Percentiles rank a stretch among this genome's conserved stretches.
These are phyloP conservation scores for Rubia yunnanensis DNA, from an alignment of 257 asterid species.

Conservation along the genomic window DNA sequence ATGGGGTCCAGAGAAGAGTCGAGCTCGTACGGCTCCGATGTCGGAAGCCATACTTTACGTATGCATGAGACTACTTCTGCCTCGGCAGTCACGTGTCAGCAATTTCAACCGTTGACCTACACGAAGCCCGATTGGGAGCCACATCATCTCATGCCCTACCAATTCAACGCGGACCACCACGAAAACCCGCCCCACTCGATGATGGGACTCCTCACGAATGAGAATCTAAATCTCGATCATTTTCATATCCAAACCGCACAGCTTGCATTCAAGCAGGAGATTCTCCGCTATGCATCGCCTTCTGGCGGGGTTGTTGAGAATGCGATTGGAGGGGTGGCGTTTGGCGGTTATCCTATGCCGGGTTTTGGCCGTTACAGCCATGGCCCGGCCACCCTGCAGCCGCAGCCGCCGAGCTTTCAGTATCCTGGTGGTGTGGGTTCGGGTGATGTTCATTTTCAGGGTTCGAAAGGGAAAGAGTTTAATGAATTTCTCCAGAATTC, in stretches of 20 bases:
- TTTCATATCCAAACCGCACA: not conserved
- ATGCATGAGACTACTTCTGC: too few species aligned
- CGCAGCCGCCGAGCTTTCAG: not conserved
- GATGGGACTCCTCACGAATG: not conserved
- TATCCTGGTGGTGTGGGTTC: not conserved
- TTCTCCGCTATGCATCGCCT: not conserved
- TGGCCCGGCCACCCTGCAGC: not conserved
- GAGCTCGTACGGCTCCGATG: not conserved
- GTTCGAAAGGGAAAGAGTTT: not conserved
- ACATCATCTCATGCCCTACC: not conserved
- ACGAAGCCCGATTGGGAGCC: not conserved
- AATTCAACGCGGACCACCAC: not conserved
- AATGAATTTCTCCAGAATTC: not conserved
- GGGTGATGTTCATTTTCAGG: not conserved
- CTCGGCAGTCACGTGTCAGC: not conserved
- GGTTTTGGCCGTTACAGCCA: not conserved
- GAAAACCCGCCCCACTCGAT: not conserved
- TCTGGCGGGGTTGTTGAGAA: not conserved
- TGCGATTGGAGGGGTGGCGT: not conserved
- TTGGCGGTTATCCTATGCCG: not conserved
- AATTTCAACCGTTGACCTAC: not conserved
- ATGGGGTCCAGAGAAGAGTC: not conserved
- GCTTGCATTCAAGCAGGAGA: conserved; percentile 3
- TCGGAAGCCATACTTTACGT: too few species aligned
- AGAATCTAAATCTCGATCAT: not conserved